Percentiles rank a stretch among this genome's conserved stretches.
Evolutionary conservation across 495 filamentous ascomycete species (phyloP).

Genomic region (Penicillium arizonense): DNA sequence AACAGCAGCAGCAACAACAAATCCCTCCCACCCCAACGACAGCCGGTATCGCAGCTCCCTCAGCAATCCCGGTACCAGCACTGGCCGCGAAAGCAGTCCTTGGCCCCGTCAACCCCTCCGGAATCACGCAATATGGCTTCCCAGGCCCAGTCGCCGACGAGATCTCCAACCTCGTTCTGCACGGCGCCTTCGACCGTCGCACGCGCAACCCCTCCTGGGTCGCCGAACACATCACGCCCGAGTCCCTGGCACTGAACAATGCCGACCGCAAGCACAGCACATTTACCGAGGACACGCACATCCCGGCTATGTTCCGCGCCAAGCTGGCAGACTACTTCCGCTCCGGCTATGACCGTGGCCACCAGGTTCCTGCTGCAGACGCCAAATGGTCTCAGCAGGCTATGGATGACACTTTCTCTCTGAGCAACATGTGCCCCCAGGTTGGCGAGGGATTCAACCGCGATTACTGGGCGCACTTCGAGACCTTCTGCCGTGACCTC

Average conservation of each 20-base stretch:
- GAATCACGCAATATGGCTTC: slow-evolving; percentile 95
- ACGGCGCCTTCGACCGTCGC: slow-evolving; percentile 88
- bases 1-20: slow-evolving; percentile 44
- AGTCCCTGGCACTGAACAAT: slow-evolving; percentile 68
- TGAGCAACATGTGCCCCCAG: slow-evolving; percentile 97
- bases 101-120: slow-evolving; percentile 75
- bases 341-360: slow-evolving; percentile 73
- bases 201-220: slow-evolving; percentile 94
- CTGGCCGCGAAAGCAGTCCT: slow-evolving; percentile 36
- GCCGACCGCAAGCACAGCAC: slow-evolving; percentile 81
- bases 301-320: slow-evolving; percentile 85
- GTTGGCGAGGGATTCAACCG: slow-evolving; percentile 97
- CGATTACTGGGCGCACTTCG: slow-evolving; percentile 98
- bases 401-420: slow-evolving; percentile 89
- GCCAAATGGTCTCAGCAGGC: slow-evolving; percentile 92
- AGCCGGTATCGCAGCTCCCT: slow-evolving; percentile 17
- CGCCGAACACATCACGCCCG: slow-evolving; percentile 94
- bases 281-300: slow-evolving; percentile 76
- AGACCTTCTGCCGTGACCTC: slow-evolving; percentile 89
- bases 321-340: slow-evolving; percentile 90
- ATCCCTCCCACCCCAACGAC: slow-evolving; percentile 34
- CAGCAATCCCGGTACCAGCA: slow-evolving; percentile 37
- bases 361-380: slow-evolving; percentile 92
- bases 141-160: slow-evolving; percentile 87
- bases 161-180: slow-evolving; percentile 66